Evolutionary conservation across 1,284 basidiomycete genomes (phyloP), one percentile per base, ranked within the genome.

Genomic region (Ceratobasidium sp.): DNA sequence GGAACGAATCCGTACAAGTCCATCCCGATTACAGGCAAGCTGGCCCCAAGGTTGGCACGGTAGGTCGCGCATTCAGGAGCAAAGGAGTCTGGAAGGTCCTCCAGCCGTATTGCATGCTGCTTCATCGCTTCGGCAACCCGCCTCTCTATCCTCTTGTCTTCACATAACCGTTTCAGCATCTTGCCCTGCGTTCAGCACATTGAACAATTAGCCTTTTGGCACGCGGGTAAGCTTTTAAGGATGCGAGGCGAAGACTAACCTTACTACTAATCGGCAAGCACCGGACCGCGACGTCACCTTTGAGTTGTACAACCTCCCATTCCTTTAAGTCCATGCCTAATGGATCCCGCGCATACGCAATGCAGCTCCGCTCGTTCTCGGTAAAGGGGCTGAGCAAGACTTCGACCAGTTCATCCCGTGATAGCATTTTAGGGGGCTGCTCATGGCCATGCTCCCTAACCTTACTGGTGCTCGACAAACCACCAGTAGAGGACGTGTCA

Each of bases 331-430:
- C 60, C 58, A 74, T 63, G n/a, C 71, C 71, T 13, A 53, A 26
- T 23, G 31, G 31, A 42, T 49, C 60, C 31, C 60, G 58, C 3
- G 71, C 71, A 31, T 74, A 74, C 35, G 58, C 71, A 31, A 74
- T 54, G 20, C 71, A 74, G 8, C 58, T 61, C 28, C 71, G 71
- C 49, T 74, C 71, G 33, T 74, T 74, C 23, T 74, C 71, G 35
- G 60, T 60, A 53, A 92, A 92, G 35, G 91, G 90, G 81, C 89
- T 92, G 69, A 89, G 82, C 71, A 93, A 86, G 60, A 92, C 84
- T 80, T 89, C 88, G 76, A 87, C 85, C 49, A 91, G 84, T 82
- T 93, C 92, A 69, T 85, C 83, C 78, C 84, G 85, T 63, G 87
- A 88, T 64, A 93, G 76, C 17, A 47, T 31, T 26, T 74, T 42